Evolutionary conservation across 169 alveolate species (phyloP).

Genomic region (Cryptosporidium bovis): DNA sequence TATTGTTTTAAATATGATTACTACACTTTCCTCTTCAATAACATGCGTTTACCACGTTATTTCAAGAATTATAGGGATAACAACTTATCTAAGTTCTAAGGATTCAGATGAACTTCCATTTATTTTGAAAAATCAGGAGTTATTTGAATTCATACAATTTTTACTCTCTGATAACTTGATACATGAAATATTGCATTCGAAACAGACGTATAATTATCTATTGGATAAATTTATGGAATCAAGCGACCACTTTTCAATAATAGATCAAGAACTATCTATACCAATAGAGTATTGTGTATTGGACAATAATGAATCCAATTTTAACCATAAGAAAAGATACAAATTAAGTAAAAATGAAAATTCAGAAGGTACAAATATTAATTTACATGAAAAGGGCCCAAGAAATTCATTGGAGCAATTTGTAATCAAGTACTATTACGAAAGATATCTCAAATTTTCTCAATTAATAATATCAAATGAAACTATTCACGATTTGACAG

Average conservation of each 20-base stretch:
- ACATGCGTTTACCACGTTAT: conserved; percentile 33
- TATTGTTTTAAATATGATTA: not conserved
- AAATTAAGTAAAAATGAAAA: not conserved
- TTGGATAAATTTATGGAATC: conserved; percentile 14
- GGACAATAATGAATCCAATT: not conserved
- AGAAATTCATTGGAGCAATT: conserved; percentile 60
- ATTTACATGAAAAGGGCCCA: not conserved
- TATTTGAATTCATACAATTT: conserved; percentile 39
- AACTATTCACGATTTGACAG: conserved; percentile 24
- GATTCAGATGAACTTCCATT: conserved; percentile 43
- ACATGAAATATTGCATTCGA: conserved; percentile 12
- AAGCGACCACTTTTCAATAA: conserved; percentile 6
- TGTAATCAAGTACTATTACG: conserved; percentile 44
- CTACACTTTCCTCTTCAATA: conserved; percentile 16
- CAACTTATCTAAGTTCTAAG: conserved; percentile 15
- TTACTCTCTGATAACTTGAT: conserved; percentile 18
- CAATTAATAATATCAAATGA: conserved; percentile 63
- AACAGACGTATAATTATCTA: not conserved
- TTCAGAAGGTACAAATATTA: not conserved
- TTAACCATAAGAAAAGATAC: not conserved
- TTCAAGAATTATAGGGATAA: conserved; percentile 36
- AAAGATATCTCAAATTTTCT: conserved; percentile 60
- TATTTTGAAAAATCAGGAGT: conserved; percentile 1
- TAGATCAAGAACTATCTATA: conserved; percentile 7
- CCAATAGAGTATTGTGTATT: conserved; percentile 57